Conservation (phyloP, 441 rosid species). For the Jatropha podagrica region DNA sequence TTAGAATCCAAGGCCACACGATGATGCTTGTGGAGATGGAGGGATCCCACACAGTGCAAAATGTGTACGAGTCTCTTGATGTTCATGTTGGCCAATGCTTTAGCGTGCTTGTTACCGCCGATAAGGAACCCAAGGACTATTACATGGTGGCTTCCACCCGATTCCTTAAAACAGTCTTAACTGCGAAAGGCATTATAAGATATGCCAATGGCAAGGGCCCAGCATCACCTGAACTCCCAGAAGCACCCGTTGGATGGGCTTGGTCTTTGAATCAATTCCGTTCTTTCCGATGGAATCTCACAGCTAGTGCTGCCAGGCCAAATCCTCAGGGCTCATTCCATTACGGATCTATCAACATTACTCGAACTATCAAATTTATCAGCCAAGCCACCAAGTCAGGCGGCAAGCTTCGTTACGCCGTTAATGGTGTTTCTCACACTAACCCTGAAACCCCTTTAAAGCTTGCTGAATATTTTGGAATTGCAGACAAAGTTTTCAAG, state of each 20-base stretch:
- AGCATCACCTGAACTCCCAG: constrained; percentile 44
- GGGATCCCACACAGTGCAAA: constrained; percentile 69
- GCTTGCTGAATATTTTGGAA: constrained; percentile 62
- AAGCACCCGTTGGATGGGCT: constrained; percentile 64
- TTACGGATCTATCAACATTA: constrained; percentile 63
- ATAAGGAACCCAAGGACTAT: constrained; percentile 54
- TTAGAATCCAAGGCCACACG: constrained; percentile 65
- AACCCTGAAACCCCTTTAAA: constrained; percentile 60
- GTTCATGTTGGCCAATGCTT: constrained; percentile 71
- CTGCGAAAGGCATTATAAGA: constrained; percentile 50
- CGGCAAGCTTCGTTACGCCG: constrained; percentile 60
- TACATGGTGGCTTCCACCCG: constrained; percentile 70
- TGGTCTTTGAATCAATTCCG: constrained; percentile 86
- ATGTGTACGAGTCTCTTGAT: constrained; percentile 63
- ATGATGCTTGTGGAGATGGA: constrained; percentile 86
- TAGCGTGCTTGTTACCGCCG: constrained; percentile 52
- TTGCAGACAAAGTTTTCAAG: constrained; percentile 58
- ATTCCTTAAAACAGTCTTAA: constrained; percentile 41
- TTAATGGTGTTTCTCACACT: constrained; percentile 65
- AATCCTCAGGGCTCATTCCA: constrained; percentile 85
- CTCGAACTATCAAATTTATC: constrained; percentile 60
- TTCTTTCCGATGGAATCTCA: constrained; percentile 74
- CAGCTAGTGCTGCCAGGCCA: constrained; percentile 82
- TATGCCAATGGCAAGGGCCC: constrained; percentile 46
- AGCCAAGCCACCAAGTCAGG: constrained; percentile 32